phyloP scores from a whole-genome alignment of 768 basidiomycete genomes.

The Porpolomopsis calyptriformis region DNA sequence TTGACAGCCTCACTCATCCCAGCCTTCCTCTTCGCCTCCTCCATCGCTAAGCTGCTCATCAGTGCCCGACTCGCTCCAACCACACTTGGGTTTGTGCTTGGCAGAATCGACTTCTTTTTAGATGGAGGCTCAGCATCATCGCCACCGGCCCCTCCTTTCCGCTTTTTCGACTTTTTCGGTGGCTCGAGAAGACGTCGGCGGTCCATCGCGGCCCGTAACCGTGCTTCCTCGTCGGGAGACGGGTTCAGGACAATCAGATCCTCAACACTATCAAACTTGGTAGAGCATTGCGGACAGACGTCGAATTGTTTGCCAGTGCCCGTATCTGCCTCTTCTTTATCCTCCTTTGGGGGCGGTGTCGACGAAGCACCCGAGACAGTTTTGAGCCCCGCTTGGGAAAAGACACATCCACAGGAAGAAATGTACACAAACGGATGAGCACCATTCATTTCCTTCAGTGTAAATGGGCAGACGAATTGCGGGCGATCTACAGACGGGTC shows the following conservation, averaged over 20 bases:
- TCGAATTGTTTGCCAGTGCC: conserved; percentile 30
- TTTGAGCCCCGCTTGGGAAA: conserved; percentile 75
- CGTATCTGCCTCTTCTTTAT: conserved; percentile 10
- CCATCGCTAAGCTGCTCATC: conserved; percentile 58
- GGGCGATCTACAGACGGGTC: conserved; percentile 37
- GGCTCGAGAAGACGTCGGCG: conserved; percentile 46
- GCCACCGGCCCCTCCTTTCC: conserved; percentile 31
- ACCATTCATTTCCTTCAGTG: conserved; percentile 93
- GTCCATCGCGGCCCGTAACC: conserved; percentile 47
- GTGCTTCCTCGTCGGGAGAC: conserved; percentile 48
- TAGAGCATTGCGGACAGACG: conserved; percentile 69
- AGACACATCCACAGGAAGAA: conserved; percentile 79
- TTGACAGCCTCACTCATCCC: conserved; percentile 82
- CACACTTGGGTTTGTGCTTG: conserved; percentile 42
- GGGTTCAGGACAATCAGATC: conserved; percentile 67
- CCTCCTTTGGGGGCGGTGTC: conserved; percentile 18
- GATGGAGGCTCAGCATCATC: conserved; percentile 30
- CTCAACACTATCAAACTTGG: conserved; percentile 46
- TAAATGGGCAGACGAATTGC: conserved; percentile 84
- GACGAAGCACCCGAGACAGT: conserved; percentile 39
- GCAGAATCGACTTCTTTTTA: conserved; percentile 33
- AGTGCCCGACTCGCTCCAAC: conserved; percentile 56
- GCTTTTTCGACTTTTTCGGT: conserved; percentile 51
- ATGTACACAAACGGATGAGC: conserved; percentile 80
- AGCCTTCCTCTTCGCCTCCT: conserved; percentile 76